phyloP scores from a whole-genome alignment of 306 rosid genomes.

The Cyclanthera cordifolia region DNA sequence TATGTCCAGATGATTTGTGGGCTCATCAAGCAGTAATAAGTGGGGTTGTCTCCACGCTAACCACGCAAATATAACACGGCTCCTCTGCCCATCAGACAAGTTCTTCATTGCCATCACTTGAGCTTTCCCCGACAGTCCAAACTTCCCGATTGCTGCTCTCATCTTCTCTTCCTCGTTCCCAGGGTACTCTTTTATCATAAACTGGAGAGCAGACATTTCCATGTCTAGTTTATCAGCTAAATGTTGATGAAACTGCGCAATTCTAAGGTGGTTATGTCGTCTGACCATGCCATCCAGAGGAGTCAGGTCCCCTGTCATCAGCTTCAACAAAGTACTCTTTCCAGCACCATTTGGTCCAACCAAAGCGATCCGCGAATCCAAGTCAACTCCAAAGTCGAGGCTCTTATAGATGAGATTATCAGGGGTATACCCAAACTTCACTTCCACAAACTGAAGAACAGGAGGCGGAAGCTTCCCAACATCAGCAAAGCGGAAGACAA shows the following conservation, averaged over 20 bases:
- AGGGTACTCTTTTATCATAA: slow-evolving; percentile 79
- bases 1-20: slow-evolving; percentile 91
- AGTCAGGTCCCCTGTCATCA: slow-evolving; percentile 82
- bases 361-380: slow-evolving; percentile 84
- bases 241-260: slow-evolving; percentile 94
- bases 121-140: slow-evolving; percentile 83
- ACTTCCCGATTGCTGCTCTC: slow-evolving; percentile 89
- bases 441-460: slow-evolving; percentile 93
- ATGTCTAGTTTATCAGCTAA: slow-evolving; percentile 81
- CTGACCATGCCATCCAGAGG: slow-evolving; percentile 95
- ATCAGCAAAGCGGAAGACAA: slow-evolving; percentile 84
- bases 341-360: slow-evolving; percentile 99
- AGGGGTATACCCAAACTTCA: slow-evolving; percentile 81
- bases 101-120: slow-evolving; percentile 97
- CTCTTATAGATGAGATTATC: slow-evolving; percentile 81
- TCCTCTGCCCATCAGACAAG: slow-evolving; percentile 93
- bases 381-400: slow-evolving; percentile 84
- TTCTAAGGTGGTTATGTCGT: slow-evolving; percentile 94
- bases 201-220: slow-evolving; percentile 75
- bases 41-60: slow-evolving; percentile 92
- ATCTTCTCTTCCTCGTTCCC: slow-evolving; percentile 94
- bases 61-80: slow-evolving; percentile 93
- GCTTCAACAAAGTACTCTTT: slow-evolving; percentile 90
- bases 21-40: slow-evolving; percentile 79
- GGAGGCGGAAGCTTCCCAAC: slow-evolving; percentile 99